These are phyloP conservation scores for Colletotrichum shisoi DNA, from an alignment of 2,329 filamentous ascomycete genomes.

Conservation along the genomic window DNA sequence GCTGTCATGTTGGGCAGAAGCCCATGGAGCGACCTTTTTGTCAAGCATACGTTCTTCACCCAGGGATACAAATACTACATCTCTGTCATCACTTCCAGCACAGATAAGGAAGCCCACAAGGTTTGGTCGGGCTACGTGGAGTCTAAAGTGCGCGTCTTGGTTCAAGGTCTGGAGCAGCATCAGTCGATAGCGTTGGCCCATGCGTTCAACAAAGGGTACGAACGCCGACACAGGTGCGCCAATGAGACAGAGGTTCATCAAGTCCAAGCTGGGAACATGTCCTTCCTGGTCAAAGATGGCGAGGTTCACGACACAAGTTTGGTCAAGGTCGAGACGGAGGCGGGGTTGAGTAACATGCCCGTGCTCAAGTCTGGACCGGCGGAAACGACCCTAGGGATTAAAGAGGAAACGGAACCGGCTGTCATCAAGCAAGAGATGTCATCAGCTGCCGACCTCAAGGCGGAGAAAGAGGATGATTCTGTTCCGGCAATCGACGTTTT, in stretches of 20 bases:
- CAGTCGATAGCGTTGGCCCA: conserved; percentile 82
- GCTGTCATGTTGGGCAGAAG: conserved; percentile 79
- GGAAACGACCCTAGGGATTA: conserved; percentile 38
- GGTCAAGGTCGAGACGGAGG: conserved; percentile 35
- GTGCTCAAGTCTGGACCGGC: conserved; percentile 10
- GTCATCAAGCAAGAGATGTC: conserved; percentile 10
- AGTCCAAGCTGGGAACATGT: conserved; percentile 63
- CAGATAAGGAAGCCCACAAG: conserved; percentile 82
- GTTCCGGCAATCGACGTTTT: conserved; percentile 63
- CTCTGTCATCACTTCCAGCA: conserved; percentile 82
- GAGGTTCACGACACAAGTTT: conserved; percentile 42
- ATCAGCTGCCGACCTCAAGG: not conserved
- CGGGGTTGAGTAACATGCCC: conserved; percentile 25
- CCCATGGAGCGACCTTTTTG: conserved; percentile 87
- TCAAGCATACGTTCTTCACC: conserved; percentile 92
- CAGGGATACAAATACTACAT: conserved; percentile 95
- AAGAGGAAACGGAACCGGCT: conserved; percentile 33
- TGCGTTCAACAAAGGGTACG: conserved; percentile 91
- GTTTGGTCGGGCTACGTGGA: conserved; percentile 92
- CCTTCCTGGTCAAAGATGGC: conserved; percentile 54
- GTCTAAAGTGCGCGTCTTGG: conserved; percentile 87
- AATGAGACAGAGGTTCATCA: conserved; percentile 60
- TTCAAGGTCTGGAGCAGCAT: conserved; percentile 82
- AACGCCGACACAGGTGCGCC: conserved; percentile 77
- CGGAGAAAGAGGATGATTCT: not conserved